Evolutionary conservation across 176 grass and related monocot genomes (phyloP), one percentile per base, ranked within the genome.

Genomic region (Areca catechu): DNA sequence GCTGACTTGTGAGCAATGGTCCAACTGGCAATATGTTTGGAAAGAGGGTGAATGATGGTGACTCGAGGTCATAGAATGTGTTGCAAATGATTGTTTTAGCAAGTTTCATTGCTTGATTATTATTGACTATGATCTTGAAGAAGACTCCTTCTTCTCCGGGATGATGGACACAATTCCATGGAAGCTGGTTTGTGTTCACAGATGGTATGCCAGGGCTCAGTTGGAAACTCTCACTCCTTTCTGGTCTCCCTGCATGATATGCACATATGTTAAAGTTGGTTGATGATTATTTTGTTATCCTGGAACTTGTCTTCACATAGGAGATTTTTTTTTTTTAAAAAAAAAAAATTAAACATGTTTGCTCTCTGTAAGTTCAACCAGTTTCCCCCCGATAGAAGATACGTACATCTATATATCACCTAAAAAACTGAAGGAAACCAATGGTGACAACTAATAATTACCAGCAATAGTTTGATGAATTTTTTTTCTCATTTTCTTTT

Each of bases 21-120:
- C 79, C 79, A 2, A 82, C 22, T 0, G 84, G 84, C 9, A 82
- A 20, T 27, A 48, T 0, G 62, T 27, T 51, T 0, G 62, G 14
- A 9, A 49, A 15, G 51, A 22, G 4, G 4, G 56, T 1, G 62
- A 75, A 87, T 51, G 65, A 20, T 29, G 43, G 9, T 0, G 79
- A 53, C 67, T 87, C 84, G 0, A 87, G 57, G 4, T 78, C 79
- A 2, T n/a, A 4, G 17, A 76, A 82, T 0, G 79, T 64, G 75
- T 82, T 87, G 71, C 79, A 79, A 29, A 88, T 55, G 62, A 82
- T 48, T 21, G 68, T 19, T 53, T 79, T 75, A 0, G 79, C 58
- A 3, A 17, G 22, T 0, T 37, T 4, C 22, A 21, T 29, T 12
- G 48, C n/a, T 29, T 10, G 20, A 12, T 30, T 53, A n/a, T 34